Conservation (phyloP, 306 rosid species). For the Delonix regia region DNA sequence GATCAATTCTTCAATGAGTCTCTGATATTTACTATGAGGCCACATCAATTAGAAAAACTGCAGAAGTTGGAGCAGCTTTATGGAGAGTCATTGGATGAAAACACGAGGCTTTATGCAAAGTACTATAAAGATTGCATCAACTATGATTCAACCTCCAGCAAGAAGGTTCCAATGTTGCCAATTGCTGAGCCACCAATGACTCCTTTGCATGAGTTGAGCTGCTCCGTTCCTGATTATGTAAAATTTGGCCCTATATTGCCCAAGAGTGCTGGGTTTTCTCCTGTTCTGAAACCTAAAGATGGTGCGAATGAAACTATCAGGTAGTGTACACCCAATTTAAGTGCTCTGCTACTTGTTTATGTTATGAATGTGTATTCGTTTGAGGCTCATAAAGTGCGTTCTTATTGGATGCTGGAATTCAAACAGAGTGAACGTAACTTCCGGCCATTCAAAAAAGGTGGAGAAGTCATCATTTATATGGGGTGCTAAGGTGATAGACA, state of each 20-base stretch:
- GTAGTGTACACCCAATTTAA: constrained; percentile 40
- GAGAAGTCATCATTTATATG: constrained; percentile 51
- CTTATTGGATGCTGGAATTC: constrained; percentile 41
- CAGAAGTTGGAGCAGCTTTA: constrained; percentile 80
- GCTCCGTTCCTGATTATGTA: constrained; percentile 81
- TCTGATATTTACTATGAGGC: constrained; percentile 67
- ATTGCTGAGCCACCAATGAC: constrained; percentile 98
- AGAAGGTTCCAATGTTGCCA: constrained; percentile 85
- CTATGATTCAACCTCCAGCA: constrained; percentile 59
- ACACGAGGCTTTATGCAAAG: constrained; percentile 75
- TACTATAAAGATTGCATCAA: constrained; percentile 77
- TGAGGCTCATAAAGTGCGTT: constrained; percentile 24
- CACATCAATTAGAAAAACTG: constrained; percentile 74
- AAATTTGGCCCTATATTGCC: constrained; percentile 97
- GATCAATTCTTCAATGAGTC: constrained; percentile 83
- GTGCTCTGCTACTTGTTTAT: neutral
- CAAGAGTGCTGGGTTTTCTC: constrained; percentile 82
- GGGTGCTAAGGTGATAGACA: constrained; percentile 62
- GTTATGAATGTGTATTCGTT: constrained; percentile 18
- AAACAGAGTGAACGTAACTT: constrained; percentile 50
- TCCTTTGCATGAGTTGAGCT: constrained; percentile 87
- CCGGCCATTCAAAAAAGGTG: constrained; percentile 42
- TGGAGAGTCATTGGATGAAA: constrained; percentile 82
- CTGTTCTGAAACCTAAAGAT: constrained; percentile 51
- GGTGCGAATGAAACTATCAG: constrained; percentile 56